Evolutionary conservation across 2,329 filamentous ascomycete species (phyloP), one percentile per base, ranked within the genome.

Genomic region (Daldinia eschscholtzii): DNA sequence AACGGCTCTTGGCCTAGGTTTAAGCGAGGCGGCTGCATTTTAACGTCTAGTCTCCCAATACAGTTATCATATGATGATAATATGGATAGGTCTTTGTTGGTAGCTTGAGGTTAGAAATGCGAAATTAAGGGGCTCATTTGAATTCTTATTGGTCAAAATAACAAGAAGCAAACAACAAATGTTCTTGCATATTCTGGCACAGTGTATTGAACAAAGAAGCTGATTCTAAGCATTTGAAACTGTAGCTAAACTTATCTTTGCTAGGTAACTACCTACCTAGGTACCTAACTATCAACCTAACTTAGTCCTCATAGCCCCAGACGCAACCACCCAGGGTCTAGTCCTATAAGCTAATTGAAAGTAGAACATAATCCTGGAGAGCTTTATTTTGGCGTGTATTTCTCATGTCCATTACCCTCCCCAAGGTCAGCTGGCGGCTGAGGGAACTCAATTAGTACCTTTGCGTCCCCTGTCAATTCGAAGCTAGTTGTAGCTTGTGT

Each of bases 391-490:
- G 67, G 65, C 13, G 71, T 70, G 37, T 67, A 68, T 10, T 75
- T 55, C 48, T 75, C 73, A 28, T 76, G 74, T 0, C 73, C 73
- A 55, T 76, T 76, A 3, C 73, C 75, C 23, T 72, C 72, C 2
- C 75, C 73, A 2, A 75, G 59, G 15, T 76, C 73, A 46, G 56
- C 60, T 1, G 74, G 73, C 3, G 74, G 74, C 42, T 76, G 84
- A 78, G 75, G 75, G 37, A 76, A 76, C 44, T 73, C 69, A 35
- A 76, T 76, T 28, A 85, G 71, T 2, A 77, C 72, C 6, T 71
- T 75, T 6, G 78, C 67, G 1, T 81, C 74, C 0, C 83, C 83
- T 0, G 75, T 81, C 61, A 85, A 73, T 2, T 77, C 81, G 60
- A 85, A 83, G 15, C 79, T 79, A 28, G 79, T 71, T 20, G 70